A percentile compares a stretch with the other conserved stretches of the same genome.
These are phyloP conservation scores for Solanum sejunctum DNA, from an alignment of 257 asterid species.

Conservation along the genomic window DNA sequence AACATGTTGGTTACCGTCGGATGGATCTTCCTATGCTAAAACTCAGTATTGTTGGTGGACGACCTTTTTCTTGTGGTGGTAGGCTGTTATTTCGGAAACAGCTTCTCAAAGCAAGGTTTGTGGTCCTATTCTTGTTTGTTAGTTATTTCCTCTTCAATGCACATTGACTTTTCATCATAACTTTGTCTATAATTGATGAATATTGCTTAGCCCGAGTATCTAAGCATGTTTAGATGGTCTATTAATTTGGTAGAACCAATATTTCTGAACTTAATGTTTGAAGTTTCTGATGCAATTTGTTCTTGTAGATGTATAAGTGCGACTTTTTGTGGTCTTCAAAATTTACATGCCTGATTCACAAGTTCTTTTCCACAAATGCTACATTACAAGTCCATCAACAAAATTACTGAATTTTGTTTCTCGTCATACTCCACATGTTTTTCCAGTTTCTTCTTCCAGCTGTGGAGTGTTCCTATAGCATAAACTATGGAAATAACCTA, in stretches of 20 bases:
- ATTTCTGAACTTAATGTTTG: background rate
- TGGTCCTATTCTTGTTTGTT: background rate
- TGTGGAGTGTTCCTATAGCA: background rate
- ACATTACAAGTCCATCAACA: background rate
- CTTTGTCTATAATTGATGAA: background rate
- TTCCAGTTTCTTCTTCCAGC: background rate
- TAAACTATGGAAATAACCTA: background rate
- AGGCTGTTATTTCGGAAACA: constrained; percentile 29
- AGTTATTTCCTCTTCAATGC: background rate
- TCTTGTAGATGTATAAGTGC: background rate
- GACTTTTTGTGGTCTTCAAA: background rate
- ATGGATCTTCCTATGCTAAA: constrained; percentile 52
- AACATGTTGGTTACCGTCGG: constrained; percentile 78
- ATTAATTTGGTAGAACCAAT: background rate
- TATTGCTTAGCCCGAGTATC: background rate
- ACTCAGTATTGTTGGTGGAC: constrained; percentile 83
- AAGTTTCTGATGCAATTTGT: background rate
- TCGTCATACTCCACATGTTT: background rate
- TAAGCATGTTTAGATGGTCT: background rate
- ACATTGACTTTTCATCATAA: background rate
- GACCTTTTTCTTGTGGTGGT: constrained; percentile 96
- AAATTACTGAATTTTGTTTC: background rate
- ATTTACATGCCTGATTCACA: background rate
- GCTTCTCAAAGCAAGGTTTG: constrained; percentile 70
- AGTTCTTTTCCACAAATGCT: background rate